Evolutionary conservation across 768 basidiomycete species (phyloP).

Genomic region (Pholiota microspora): DNA sequence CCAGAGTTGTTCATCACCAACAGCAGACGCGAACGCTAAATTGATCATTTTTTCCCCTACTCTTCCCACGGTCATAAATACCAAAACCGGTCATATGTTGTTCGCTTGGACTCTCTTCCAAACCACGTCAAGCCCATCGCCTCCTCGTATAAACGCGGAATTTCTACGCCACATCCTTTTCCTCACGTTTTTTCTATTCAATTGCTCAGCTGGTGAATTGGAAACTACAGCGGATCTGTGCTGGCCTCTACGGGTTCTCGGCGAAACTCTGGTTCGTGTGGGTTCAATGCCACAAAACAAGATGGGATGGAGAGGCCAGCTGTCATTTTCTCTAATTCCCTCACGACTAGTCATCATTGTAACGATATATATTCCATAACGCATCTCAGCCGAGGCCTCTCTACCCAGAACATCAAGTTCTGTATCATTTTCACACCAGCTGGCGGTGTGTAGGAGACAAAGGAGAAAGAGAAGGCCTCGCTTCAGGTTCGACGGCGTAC

Average conservation of each 20-base stretch:
- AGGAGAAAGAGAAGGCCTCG: background rate
- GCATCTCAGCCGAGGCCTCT: background rate
- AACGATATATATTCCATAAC: background rate
- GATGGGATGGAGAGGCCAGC: background rate
- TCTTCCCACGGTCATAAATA: slow-evolving; percentile 16
- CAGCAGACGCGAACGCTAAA: slow-evolving; percentile 3
- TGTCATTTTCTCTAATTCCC: background rate
- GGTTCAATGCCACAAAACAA: background rate
- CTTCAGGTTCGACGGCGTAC: background rate
- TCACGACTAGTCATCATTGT: background rate
- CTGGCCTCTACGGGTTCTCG: background rate
- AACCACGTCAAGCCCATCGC: background rate
- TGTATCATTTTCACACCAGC: background rate
- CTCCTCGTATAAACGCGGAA: background rate
- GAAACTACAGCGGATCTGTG: background rate
- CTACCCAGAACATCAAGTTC: background rate
- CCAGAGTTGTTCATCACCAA: slow-evolving; percentile 26
- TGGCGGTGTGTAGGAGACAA: background rate
- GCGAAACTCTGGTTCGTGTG: background rate
- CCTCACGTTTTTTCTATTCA: background rate
- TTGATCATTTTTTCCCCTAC: slow-evolving; percentile 10
- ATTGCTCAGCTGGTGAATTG: background rate
- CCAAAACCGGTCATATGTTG: slow-evolving; percentile 1
- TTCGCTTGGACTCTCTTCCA: background rate
- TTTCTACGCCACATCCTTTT: background rate